Evolutionary conservation across 202 grass and related monocot genomes (phyloP), one percentile per base, ranked within the genome.

Genomic region (Carex arenaria): DNA sequence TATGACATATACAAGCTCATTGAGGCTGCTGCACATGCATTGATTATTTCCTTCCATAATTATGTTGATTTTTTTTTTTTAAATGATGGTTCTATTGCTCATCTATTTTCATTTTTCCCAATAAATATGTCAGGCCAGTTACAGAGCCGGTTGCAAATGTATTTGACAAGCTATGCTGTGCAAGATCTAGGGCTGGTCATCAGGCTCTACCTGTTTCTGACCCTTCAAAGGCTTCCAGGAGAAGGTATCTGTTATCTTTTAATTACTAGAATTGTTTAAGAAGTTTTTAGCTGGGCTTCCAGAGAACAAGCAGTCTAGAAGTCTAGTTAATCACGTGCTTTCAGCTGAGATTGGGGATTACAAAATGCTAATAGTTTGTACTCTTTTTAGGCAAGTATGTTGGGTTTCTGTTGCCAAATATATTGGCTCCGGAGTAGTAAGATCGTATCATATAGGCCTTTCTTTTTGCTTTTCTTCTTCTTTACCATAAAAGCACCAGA

Each of bases 91-190:
- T 63, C 15, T 60, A 65, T 59, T 86, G 45, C 78, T 63, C 60
- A 26, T 22, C 18, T 84, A 5, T 2, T 32, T 82, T n/a, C 9
- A 30, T 49, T 43, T 57, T 57, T 43, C 53, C 14, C 57, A 86
- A 31, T 66, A 72, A 73, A 80, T 59, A 52, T 86, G 80, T 81
- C 86, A 99, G 93, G 63, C 90, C 96, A 57, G 88, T 99, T 61
- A 89, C 90, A 64, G 96, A 99, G 64, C 96, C 96, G 11, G 74
- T 99, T 30, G 89, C 96, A 56, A 94, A 94, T 55, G 15, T 90
- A 36, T 99, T 96, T 71, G 83, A 96, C 81, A 83, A 87, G 64
- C 65, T 93, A 83, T 67, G 91, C 73, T 99, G 96, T 74, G 89
- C 86, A 73, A 92, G 92, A 85, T 93, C 96, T n/a, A 93, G 85